phyloP scores from a whole-genome alignment of 148 eudicot genomes.

The Diospyros kaki region DNA sequence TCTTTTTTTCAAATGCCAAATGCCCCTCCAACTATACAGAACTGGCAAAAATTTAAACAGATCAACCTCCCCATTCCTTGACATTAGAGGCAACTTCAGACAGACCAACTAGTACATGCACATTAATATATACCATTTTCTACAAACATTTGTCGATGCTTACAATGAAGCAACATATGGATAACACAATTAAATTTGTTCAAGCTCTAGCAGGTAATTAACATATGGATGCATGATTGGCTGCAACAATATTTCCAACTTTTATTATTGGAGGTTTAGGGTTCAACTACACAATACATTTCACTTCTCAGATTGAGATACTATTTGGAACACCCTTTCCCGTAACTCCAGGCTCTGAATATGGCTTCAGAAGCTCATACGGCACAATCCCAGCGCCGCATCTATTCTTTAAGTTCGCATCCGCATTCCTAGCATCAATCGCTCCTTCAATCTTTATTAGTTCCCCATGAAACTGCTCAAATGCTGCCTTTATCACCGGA shows the following conservation, averaged over 20 bases:
- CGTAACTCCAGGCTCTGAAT: slow-evolving; percentile 53
- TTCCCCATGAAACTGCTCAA: slow-evolving; percentile 35
- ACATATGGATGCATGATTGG: too few species aligned
- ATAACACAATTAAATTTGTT: too few species aligned
- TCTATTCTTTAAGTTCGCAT: slow-evolving; percentile 35
- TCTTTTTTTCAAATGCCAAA: too few species aligned
- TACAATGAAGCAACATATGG: too few species aligned
- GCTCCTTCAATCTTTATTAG: slow-evolving; percentile 44
- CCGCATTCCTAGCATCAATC: slow-evolving; percentile 46
- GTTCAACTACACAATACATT: too few species aligned
- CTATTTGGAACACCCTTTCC: slow-evolving; percentile 67
- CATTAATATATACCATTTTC: background rate
- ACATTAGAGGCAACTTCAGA: background rate
- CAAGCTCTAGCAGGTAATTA: too few species aligned
- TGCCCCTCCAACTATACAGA: background rate
- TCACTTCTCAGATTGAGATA: slow-evolving; percentile 42
- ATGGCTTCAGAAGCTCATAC: slow-evolving; percentile 57
- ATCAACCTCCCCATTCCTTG: background rate
- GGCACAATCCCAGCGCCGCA: slow-evolving; percentile 58
- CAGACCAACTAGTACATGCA: background rate
- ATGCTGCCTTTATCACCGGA: slow-evolving; percentile 29
- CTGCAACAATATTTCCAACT: too few species aligned
- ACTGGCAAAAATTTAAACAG: background rate
- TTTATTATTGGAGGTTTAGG: too few species aligned
- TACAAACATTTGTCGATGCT: too few species aligned